Evolutionary conservation across 176 grass and related monocot species (phyloP).

Genomic region (Oryza meridionalis): DNA sequence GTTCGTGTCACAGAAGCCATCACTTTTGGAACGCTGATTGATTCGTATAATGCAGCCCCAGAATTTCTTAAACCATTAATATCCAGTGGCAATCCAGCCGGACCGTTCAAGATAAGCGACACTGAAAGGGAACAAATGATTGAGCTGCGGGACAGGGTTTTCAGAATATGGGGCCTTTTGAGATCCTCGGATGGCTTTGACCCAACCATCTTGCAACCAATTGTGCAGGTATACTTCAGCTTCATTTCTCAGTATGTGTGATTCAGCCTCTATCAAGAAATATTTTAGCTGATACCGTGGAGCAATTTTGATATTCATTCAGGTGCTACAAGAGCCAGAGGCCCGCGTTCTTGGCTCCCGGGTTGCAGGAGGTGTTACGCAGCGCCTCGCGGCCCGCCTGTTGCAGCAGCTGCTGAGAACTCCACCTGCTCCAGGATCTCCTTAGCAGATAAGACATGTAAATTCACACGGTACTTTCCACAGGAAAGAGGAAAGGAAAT

Average conservation of each 20-base stretch:
- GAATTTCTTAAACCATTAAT: constrained; percentile 78
- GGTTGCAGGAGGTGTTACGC: constrained; percentile 85
- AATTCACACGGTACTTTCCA: constrained; percentile 51
- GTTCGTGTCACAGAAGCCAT: constrained; percentile 87
- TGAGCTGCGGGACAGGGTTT: constrained; percentile 76
- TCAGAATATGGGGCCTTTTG: constrained; percentile 87
- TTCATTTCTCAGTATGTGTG: background rate
- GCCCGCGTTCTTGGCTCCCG: constrained; percentile 69
- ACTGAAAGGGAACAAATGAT: constrained; percentile 70
- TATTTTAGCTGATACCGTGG: background rate
- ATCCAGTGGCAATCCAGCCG: constrained; percentile 57
- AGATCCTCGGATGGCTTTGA: constrained; percentile 89
- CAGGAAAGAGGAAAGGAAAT: constrained; percentile 43
- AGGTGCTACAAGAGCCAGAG: constrained; percentile 90
- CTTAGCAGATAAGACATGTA: constrained; percentile 54
- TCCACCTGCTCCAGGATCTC: constrained; percentile 40
- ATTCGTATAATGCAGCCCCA: constrained; percentile 73
- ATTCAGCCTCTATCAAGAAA: constrained; percentile 6
- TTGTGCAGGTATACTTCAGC: constrained; percentile 67
- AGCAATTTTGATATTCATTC: constrained; percentile 16
- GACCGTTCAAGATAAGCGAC: constrained; percentile 73
- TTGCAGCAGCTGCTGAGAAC: constrained; percentile 79
- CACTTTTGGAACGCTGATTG: constrained; percentile 68
- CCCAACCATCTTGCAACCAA: constrained; percentile 88
- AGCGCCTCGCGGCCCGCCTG: constrained; percentile 78